Evolutionary conservation across 371 early-diverging fungal species (phyloP), one percentile per base, ranked within the genome.

Genomic region (Saksenaea oblongispora): DNA sequence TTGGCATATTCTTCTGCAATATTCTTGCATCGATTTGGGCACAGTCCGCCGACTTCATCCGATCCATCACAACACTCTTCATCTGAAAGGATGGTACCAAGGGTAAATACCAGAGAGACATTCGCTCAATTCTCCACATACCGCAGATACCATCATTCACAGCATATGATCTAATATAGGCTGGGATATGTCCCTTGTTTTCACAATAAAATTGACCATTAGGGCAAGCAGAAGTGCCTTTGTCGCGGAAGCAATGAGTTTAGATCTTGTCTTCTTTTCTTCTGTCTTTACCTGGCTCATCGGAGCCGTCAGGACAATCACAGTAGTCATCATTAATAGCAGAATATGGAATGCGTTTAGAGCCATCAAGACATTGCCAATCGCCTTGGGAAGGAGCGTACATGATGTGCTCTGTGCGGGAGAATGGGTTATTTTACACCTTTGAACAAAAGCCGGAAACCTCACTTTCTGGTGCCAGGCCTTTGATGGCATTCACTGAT

Each of bases 61-160:
- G 90, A 84, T 2, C 98, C 98, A 70, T 97, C 97, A 67, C 98
- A 98, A 73, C 98, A 98, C 53, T 92, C 92, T 15, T 87, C 84
- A 66, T 97, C 91, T 86, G 55, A 22, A 47, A 47, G n/a, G 9
- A 41, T 41, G 42, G 14, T 41, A 17, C 8, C 39, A 35, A 8
- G 36, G 14, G 27, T 9, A 17, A 35, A 17, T 0, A 62, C 14
- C 2, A 5, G 54, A n/a, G 17, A 41, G 35, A 47, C 9, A 56
- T 22, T 31, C n/a, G 39, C 8, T 34, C 18, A 56, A 15, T 11
- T 34, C 24, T 28, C 41, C 13, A 58, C 74, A 59, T 75, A 88
- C 88, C 96, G 70, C 98, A 98, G 8, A 96, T 83, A 24, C 97
- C 97, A 72, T 98, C 97, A 70, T 96, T 95, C 35, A 98, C 92